Conservation (phyloP, 2,329 filamentous ascomycete species). For the Fusarium scirpi region DNA sequence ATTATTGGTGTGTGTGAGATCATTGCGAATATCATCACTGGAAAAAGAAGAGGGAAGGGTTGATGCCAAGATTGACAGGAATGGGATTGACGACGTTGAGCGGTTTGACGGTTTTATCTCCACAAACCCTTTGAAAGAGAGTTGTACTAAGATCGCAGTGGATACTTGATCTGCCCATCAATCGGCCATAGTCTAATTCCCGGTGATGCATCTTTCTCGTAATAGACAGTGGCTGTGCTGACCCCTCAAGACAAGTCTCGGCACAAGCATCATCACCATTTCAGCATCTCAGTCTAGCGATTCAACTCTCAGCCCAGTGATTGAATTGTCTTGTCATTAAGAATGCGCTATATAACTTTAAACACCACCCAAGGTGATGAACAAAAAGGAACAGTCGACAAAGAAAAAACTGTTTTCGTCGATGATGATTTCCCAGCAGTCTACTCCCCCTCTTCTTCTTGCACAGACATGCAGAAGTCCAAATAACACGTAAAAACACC, state of each 20-base stretch:
- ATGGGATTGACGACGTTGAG: constrained; percentile 1
- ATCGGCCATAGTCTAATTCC: neutral
- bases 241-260: constrained; percentile 13
- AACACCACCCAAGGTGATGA: neutral
- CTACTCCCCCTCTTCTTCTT: constrained; percentile 15
- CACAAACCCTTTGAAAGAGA: constrained; percentile 3
- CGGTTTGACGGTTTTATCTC: constrained; percentile 1
- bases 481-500: constrained; percentile 42
- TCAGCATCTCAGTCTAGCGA: too few species aligned
- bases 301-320: too few species aligned
- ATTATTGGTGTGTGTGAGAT: constrained; percentile 16
- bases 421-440: constrained; percentile 14
- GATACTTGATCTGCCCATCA: constrained; percentile 9
- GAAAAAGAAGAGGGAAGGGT: neutral
- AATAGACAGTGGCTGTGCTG: constrained; percentile 31
- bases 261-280: neutral
- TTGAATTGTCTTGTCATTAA: constrained; percentile 22
- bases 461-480: too few species aligned
- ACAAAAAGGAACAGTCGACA: constrained; percentile 11
- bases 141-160: constrained; percentile 12
- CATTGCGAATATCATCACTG: neutral
- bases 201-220: constrained; percentile 3
- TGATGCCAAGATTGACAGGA: constrained; percentile 8
- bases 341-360: constrained; percentile 14
- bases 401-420: constrained; percentile 15